Conservation (phyloP, 176 grass and related monocot species). For the Triticum turgidum region DNA sequence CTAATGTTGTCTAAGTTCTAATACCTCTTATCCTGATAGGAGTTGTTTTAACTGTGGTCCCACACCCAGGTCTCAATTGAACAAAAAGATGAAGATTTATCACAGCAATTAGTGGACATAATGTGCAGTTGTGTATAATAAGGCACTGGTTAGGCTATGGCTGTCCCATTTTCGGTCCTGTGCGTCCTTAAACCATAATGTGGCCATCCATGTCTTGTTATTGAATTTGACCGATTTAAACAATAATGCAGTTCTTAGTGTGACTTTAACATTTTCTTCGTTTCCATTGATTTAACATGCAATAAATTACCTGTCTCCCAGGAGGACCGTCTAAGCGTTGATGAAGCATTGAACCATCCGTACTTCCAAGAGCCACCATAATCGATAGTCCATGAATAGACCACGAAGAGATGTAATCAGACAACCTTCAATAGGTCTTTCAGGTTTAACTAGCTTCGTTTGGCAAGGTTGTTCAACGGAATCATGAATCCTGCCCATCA, state of each 20-base stretch:
- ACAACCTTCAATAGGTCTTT: not conserved
- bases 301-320: conserved; percentile 24
- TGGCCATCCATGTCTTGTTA: not conserved
- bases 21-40: not conserved
- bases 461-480: not conserved
- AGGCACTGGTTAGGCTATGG: not conserved
- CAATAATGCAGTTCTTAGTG: not conserved
- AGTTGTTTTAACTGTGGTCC: conserved; percentile 3
- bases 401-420: not conserved
- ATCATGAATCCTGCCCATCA: not conserved
- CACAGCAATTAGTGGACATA: not conserved
- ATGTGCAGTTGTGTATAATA: not conserved
- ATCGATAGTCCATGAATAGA: not conserved
- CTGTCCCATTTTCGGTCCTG: not conserved
- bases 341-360: conserved; percentile 85
- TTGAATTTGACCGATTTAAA: not conserved
- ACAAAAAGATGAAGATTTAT: not conserved
- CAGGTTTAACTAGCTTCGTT: not conserved
- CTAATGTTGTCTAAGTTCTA: not conserved
- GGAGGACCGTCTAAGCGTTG: conserved; percentile 81
- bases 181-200: not conserved
- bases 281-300: not conserved
- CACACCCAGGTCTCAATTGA: not conserved
- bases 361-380: conserved; percentile 66
- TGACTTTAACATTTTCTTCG: not conserved